Base-by-base conservation (phyloP, 352 stramenopile species). In the Phytophthora crassamura region DNA sequence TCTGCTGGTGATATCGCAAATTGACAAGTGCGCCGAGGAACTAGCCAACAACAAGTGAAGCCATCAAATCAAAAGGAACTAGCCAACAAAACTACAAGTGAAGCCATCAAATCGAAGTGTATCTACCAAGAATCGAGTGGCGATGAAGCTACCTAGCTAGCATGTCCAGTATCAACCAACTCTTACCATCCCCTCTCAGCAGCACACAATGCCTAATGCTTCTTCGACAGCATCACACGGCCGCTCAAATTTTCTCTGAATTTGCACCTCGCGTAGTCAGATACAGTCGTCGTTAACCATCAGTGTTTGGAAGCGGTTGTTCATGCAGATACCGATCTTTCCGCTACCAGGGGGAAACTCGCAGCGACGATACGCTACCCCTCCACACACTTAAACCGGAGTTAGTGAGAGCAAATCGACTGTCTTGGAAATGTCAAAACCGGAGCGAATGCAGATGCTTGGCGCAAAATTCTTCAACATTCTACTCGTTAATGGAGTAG, bases 321-420 rank as follows among this genome's bases (percentile, higher is more conserved):
- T 77, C 55, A 71, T 69, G 68, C 72, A 80, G 20, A 80, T 75
- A 0, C 45, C 64, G 5, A 67, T 15, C 6, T 28, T 28, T 1
- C 56, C 63, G 6, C 41, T 58, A 1, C 40, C 39, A 25, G 25
- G 11, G 11, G 62, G 54, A 20, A 46, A 52, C 10, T 70, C 47
- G 9, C 46, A 70, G 0, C 35, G 41, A 22, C 39, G 7, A 16
- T 22, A 49, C 63, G 67, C 18, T 57, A 53, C 35, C 2, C 59
- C 51, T 6, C 18, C 59, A 9, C 59, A 68, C 0, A 45, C 30
- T 32, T 50, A 40, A 22, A 67, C 41, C 15, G 16, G 20, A 33
- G 25, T 33, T 28, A 15, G 34, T 9, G 34, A 40, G 5, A 68
- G 33, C 2, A 39, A 16, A 20, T 62, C 59, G 2, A 36, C 35